These are phyloP conservation scores for Hortiboletus rubellus DNA, from an alignment of 1,284 basidiomycete genomes.

Conservation along the genomic window DNA sequence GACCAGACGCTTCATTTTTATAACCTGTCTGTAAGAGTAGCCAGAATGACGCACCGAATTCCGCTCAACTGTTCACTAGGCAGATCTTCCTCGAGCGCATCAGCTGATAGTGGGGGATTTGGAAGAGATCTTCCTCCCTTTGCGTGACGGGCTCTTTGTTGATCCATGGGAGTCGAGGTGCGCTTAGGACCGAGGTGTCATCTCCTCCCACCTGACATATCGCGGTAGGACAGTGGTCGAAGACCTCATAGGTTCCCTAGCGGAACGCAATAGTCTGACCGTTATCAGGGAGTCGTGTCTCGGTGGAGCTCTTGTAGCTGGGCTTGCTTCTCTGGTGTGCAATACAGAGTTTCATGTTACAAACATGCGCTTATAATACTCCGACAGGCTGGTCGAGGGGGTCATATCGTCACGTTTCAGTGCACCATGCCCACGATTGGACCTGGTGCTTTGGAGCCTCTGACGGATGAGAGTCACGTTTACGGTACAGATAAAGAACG, in stretches of 20 bases:
- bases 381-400: constrained; percentile 75
- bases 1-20: constrained; percentile 88
- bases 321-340: constrained; percentile 72
- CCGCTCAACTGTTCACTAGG: constrained; percentile 39
- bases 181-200: constrained; percentile 17
- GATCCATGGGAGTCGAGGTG: constrained; percentile 74
- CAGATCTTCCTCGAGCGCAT: constrained; percentile 56
- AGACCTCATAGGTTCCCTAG: constrained; percentile 65
- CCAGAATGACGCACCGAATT: constrained; percentile 22
- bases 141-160: constrained; percentile 77
- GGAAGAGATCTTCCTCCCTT: constrained; percentile 88
- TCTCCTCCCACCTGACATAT: constrained; percentile 10
- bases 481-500: constrained; percentile 92
- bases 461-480: constrained; percentile 65
- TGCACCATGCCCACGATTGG: constrained; percentile 79
- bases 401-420: constrained; percentile 85
- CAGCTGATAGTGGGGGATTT: constrained; percentile 90
- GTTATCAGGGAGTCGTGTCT: constrained; percentile 57
- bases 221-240: constrained; percentile 55
- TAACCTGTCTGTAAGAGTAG: constrained; percentile 74
- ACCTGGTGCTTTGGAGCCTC: constrained; percentile 61
- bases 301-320: constrained; percentile 77
- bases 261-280: constrained; percentile 60
- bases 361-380: constrained; percentile 10
- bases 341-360: constrained; percentile 2